Evolutionary conservation across 2,329 filamentous ascomycete genomes (phyloP).

Genomic region (Colletotrichum somersetense): DNA sequence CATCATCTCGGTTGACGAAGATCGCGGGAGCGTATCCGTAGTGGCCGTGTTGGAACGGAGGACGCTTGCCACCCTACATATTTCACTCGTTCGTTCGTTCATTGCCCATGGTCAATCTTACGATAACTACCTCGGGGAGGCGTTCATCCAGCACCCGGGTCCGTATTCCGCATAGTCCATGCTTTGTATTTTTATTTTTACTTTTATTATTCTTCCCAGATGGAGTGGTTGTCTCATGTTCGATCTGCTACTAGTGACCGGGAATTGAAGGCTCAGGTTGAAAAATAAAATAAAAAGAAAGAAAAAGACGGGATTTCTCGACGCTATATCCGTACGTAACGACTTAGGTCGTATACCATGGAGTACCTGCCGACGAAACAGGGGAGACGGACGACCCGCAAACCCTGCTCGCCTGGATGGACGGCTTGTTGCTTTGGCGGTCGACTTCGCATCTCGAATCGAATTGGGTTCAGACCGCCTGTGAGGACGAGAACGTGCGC

Average conservation of each 20-base stretch:
- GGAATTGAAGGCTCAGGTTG: not conserved
- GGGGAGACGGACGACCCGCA: constrained; percentile 5
- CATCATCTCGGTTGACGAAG: constrained; percentile 32
- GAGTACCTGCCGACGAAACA: not conserved
- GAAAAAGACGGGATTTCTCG: not conserved
- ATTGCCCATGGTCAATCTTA: not conserved
- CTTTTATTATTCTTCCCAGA: not conserved
- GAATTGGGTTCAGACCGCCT: constrained; percentile 18
- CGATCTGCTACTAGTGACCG: not conserved
- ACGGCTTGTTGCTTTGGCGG: constrained; percentile 15
- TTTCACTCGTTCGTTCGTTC: not conserved
- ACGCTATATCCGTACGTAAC: not conserved
- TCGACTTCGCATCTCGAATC: constrained; percentile 5
- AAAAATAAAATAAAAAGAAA: not conserved
- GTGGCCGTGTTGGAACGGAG: constrained; percentile 1
- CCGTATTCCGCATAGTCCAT: constrained; percentile 7
- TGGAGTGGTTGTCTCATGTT: constrained; percentile 16
- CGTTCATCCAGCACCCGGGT: not conserved
- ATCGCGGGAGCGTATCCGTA: constrained; percentile 26
- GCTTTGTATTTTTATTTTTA: constrained; percentile 3
- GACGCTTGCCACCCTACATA: constrained; percentile 1
- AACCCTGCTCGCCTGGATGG: constrained; percentile 5
- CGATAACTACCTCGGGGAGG: not conserved
- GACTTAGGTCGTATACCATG: too few relatives aligned
- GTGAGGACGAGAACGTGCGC: constrained; percentile 6